Base-by-base conservation (phyloP, 148 eudicot genomes). In the Arbutus unedo region DNA sequence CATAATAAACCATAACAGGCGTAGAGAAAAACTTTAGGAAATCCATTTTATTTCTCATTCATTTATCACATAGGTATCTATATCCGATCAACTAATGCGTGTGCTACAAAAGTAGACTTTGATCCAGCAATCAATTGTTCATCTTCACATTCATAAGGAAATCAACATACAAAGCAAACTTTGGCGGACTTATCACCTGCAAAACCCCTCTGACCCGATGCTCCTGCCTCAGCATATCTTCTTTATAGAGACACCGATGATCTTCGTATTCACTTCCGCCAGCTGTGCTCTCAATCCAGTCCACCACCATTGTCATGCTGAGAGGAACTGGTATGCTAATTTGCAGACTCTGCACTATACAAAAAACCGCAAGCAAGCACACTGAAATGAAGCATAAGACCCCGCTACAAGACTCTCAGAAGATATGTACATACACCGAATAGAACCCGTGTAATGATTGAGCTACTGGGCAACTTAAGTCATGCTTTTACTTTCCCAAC, bases 291-390 rank as follows among this genome's bases (percentile, higher is more conserved):
- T 73, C 80, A 57, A 10, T 83, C 84, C 80, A 41, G 79, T 49
- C 81, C 82, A 79, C 74, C 76, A n/a, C 84, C 81, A 85, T 81
- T 86, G 77, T 89, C 79, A 79, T 60, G 82, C 68, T 70, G 56
- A 85, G 84, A 82, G 81, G 76, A 78, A 85, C 85, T 44, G 84
- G 82, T 84, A 78, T 68, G 47, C 71, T 19, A 62, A 23, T 48
- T 77, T n/a, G 74, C 80, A 64, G 74, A 76, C 60, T 75, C 81
- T 79, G 81, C 85, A 85, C 88, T 85, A 83, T 87, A 88, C 86
- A 87, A 87, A 86, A 66, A 85, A 86, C 82, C 76, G 83, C 79
- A 77, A 82, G 84, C 79, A 87, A 66, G 84, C 85, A 88, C 90
- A 88, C 89, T 62, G 82, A 74, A 84, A 86, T 78, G 85, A 86